These are phyloP conservation scores for Chrysoporthe austroafricana DNA, from an alignment of 2,329 filamentous ascomycete species.

Conservation along the genomic window DNA sequence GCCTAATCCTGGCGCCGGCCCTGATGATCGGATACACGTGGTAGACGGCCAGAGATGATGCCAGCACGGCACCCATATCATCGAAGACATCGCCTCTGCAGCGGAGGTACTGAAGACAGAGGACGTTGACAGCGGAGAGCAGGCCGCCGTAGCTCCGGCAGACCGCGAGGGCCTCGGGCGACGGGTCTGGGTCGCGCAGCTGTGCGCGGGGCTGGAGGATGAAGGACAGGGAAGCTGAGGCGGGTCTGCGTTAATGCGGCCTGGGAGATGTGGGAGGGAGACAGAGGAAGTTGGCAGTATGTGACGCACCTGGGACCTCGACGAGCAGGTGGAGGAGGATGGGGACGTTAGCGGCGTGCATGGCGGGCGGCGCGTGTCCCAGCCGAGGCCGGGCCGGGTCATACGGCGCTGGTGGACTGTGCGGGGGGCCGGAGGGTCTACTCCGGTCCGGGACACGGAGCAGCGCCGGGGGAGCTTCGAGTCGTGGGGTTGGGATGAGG, in stretches of 20 bases:
- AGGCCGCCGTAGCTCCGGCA: slow-evolving; percentile 53
- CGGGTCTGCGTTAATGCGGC: neutral
- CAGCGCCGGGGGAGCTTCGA: neutral
- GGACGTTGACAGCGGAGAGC: slow-evolving; percentile 49
- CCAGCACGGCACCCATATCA: slow-evolving; percentile 39
- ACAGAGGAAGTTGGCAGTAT: too few species aligned
- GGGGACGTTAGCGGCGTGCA: slow-evolving; percentile 23
- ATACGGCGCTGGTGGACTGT: neutral
- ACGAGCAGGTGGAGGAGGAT: slow-evolving; percentile 24
- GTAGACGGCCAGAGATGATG: slow-evolving; percentile 50
- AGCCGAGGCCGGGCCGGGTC: neutral
- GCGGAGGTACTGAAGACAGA: slow-evolving; percentile 46
- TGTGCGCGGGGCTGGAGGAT: slow-evolving; percentile 47
- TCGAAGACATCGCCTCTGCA: slow-evolving; percentile 41
- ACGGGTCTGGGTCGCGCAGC: slow-evolving; percentile 42
- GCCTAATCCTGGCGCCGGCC: slow-evolving; percentile 42
- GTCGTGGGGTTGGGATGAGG: neutral
- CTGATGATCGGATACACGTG: slow-evolving; percentile 53
- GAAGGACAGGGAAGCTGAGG: slow-evolving; percentile 50
- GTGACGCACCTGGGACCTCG: slow-evolving; percentile 20
- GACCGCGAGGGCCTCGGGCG: slow-evolving; percentile 46
- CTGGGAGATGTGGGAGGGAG: neutral
- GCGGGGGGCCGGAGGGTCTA: neutral
- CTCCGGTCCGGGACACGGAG: neutral
- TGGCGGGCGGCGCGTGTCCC: neutral